A percentile compares a stretch with the other conserved stretches of the same genome.
Evolutionary conservation across 1,284 basidiomycete genomes (phyloP).

Genomic region (Flammula alnicola): DNA sequence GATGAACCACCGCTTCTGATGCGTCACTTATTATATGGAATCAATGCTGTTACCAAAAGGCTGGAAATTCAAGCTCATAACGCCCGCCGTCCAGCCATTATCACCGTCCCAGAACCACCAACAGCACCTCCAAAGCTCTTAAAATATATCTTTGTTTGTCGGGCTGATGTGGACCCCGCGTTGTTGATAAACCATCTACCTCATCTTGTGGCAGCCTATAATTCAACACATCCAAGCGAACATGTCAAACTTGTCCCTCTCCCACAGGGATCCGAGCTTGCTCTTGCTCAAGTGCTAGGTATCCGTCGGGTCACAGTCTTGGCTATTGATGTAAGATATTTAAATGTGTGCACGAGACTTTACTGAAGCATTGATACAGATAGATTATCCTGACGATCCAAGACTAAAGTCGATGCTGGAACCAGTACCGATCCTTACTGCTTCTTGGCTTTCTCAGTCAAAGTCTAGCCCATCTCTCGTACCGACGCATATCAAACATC

Average conservation of each 20-base stretch:
- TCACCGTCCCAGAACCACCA: conserved; percentile 19
- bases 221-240: conserved; percentile 46
- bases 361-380: conserved; percentile 11
- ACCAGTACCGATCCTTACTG: conserved; percentile 51
- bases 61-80: conserved; percentile 63
- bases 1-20: conserved; percentile 46
- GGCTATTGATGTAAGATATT: conserved; percentile 53
- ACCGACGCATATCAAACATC: conserved; percentile 84
- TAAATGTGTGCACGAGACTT: background rate
- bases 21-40: conserved; percentile 66
- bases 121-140: conserved; percentile 28
- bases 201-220: conserved; percentile 73
- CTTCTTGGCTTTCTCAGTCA: conserved; percentile 61
- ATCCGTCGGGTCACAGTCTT: conserved; percentile 74
- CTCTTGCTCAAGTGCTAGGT: conserved; percentile 67
- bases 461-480: conserved; percentile 42
- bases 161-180: conserved; percentile 74
- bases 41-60: conserved; percentile 80
- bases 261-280: conserved; percentile 70
- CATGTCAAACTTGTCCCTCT: conserved; percentile 69
- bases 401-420: conserved; percentile 46
- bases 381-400: conserved; percentile 44
- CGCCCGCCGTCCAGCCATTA: conserved; percentile 30
- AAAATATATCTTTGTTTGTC: conserved; percentile 68
- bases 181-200: conserved; percentile 74